Base-by-base conservation (phyloP, 1,284 basidiomycete genomes). In the Schizophyllum amplum region DNA sequence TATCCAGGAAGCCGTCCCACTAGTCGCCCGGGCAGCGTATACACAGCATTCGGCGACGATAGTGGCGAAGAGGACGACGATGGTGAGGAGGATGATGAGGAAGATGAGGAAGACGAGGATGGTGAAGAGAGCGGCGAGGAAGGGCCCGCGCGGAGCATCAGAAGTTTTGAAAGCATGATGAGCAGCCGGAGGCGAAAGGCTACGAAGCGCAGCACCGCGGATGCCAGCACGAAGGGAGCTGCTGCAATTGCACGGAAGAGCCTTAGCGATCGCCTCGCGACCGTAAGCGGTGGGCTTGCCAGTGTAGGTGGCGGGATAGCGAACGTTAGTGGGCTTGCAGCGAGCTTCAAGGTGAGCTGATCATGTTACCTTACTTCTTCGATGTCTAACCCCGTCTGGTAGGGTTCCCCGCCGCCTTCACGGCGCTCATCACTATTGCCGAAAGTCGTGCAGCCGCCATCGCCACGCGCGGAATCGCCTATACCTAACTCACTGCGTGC, bases 81-180 rank as follows among this genome's bases (percentile, higher is more conserved):
- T 4, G 69, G 64, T 4, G 73, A 70, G 15, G 63, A 66, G 26
- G 56, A 61, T 20, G 56, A 59, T 4, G 66, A 64, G 4, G 60
- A 57, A 15, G 70, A 60, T 23, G 72, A 69, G 33, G 69, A 69
- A n/a, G 70, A 71, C 7, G 72, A 68, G 2, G 72, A 72, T 9
- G 66, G 67, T 4, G 72, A 68, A 4, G 71, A 68, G 7, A 11
- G 20, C 13, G 65, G 63, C 2, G 74, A 70, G 7, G 67, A 66
- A 1, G 69, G 71, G 23, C 71, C 66, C 22, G 65, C 80, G 51
- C 77, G 83, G 70, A 90, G 87, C 64, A 90, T 92, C 56, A 75
- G 80, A 62, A 92, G 87, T 66, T 92, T 93, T 64, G 87, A 88
- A 71, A 90, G 82, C 63, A 90, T 91, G 87, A 75, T 90, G 77